These are phyloP conservation scores for Ophiostoma novo-ulmi DNA, from an alignment of 2,329 filamentous ascomycete genomes.

Conservation along the genomic window DNA sequence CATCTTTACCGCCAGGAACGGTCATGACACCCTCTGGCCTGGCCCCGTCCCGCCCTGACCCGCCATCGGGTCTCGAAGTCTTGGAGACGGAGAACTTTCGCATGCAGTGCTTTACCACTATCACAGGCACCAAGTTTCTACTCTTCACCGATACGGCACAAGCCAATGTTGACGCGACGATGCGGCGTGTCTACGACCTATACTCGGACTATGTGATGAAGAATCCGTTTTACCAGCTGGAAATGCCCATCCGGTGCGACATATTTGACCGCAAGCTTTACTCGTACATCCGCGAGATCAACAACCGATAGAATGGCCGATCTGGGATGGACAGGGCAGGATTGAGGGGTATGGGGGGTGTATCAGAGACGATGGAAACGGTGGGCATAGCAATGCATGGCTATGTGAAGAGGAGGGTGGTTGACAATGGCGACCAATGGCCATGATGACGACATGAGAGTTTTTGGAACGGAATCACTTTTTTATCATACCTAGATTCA, in stretches of 20 bases:
- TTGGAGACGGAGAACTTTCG: slow-evolving; percentile 93
- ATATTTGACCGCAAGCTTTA: slow-evolving; percentile 84
- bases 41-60: slow-evolving; percentile 51
- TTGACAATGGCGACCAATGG: slow-evolving; percentile 5
- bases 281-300: slow-evolving; percentile 71
- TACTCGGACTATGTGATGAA: slow-evolving; percentile 99
- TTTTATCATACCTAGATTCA: slow-evolving; percentile 1
- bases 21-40: slow-evolving; percentile 27
- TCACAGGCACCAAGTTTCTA: slow-evolving; percentile 92
- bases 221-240: slow-evolving; percentile 96
- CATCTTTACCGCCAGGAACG: slow-evolving; percentile 21
- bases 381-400: slow-evolving; percentile 12
- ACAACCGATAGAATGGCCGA: slow-evolving; percentile 44
- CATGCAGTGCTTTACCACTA: slow-evolving; percentile 89
- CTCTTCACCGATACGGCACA: slow-evolving; percentile 89
- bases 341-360: neutral
- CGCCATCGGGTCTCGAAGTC: slow-evolving; percentile 77
- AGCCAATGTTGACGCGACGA: slow-evolving; percentile 76
- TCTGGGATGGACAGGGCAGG: neutral
- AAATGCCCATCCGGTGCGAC: slow-evolving; percentile 96
- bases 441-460: slow-evolving; percentile 4
- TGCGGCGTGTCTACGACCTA: slow-evolving; percentile 83
- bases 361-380: neutral
- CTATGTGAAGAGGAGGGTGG: neutral
- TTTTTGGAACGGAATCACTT: neutral